Base-by-base conservation (phyloP, 768 basidiomycete genomes). In the Lactifluus volemus region DNA sequence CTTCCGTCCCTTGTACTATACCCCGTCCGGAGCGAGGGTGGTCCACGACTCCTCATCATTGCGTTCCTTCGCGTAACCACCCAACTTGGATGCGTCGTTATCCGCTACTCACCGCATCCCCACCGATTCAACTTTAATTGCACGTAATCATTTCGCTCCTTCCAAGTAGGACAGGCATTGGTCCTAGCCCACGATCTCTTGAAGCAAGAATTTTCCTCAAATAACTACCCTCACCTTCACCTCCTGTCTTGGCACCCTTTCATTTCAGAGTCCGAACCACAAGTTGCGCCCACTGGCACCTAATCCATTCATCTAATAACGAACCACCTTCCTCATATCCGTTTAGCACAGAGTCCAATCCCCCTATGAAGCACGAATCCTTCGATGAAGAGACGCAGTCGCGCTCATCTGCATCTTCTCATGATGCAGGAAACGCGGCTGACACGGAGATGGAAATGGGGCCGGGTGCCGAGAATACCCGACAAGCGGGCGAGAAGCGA, bases 381-480 rank as follows among this genome's bases (percentile, higher is more conserved):
- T 66, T 59, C 11, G 65, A 66, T 19, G 63, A 65, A 34, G 59
- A 58, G 15, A 53, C 25, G 17, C 65, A 30, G 30, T 44, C 52
- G 41, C 60, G 58, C 34, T 66, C 65, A 17, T 62, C 52, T 49
- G 63, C 58, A 58, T 68, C 70, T 61, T 68, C 68, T 48, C 68
- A 69, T 61, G 66, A 63, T 30, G 64, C 73, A 63, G 71, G 72
- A 55, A 73, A 70, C 67, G 68, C 81, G 76, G 81, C 81, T 8
- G 85, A 86, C 70, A 83, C 76, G 54, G 84, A 84, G 66, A 79
- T 76, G 63, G 79, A 81, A 58, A 72, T 74, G 38, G 78, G 73
- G 44, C 77, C 77, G 29, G 77, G 77, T 65, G 69, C 68, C 56
- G 71, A 70, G 59, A 70, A 68, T 60, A 58, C 58, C 59, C 62